A percentile compares a stretch with the other conserved stretches of the same genome.
phyloP scores from a whole-genome alignment of 148 eudicot genomes.

The Euryodendron excelsum region DNA sequence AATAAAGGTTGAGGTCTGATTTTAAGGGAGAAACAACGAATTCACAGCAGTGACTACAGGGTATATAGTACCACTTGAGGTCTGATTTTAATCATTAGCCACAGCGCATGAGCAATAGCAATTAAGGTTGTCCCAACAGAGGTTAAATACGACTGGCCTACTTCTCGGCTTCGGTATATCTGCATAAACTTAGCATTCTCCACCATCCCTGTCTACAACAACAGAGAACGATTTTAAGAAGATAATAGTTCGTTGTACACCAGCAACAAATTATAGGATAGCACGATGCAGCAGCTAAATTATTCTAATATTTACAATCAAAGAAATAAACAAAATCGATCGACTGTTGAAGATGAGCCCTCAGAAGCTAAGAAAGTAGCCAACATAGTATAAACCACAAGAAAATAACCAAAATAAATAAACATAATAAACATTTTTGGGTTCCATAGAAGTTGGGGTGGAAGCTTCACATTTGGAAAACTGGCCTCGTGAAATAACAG shows the following conservation, averaged over 20 bases:
- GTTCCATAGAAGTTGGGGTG: too few relatives aligned
- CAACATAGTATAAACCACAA: too few relatives aligned
- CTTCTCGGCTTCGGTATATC: constrained; percentile 89
- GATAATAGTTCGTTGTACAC: not conserved
- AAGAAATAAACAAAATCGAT: too few relatives aligned
- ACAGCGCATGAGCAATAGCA: constrained; percentile 75
- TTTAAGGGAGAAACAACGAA: not conserved
- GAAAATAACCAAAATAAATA: too few relatives aligned
- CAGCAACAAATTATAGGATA: not conserved
- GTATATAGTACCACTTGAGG: constrained; percentile 74
- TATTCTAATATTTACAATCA: not conserved
- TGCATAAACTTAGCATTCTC: constrained; percentile 63
- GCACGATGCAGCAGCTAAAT: not conserved
- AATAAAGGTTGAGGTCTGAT: too few relatives aligned
- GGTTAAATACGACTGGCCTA: constrained; percentile 88
- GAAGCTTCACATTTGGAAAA: too few relatives aligned
- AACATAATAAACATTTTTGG: too few relatives aligned
- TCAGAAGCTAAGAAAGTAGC: not conserved
- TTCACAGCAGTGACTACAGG: not conserved
- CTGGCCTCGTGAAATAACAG: too few relatives aligned
- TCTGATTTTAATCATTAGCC: constrained; percentile 84
- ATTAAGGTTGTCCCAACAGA: constrained; percentile 78
- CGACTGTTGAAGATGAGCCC: not conserved
- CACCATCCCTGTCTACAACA: constrained; percentile 39
- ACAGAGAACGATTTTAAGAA: constrained; percentile 10